A percentile compares a stretch with the other conserved stretches of the same genome.
Evolutionary conservation across 148 eudicot genomes (phyloP).

Genomic region (Beta vulgaris): DNA sequence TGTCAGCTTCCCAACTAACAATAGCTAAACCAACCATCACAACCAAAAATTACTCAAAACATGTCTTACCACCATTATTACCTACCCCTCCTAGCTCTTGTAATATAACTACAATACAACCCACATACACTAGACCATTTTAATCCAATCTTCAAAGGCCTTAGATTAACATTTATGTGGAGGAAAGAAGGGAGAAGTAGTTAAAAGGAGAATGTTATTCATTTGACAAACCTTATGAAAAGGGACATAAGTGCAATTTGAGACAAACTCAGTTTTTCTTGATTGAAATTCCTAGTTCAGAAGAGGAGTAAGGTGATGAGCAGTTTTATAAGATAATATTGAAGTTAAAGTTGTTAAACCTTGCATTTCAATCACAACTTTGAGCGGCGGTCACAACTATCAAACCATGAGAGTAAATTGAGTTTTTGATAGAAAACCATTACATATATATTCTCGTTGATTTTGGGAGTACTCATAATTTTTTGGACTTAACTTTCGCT

Average conservation of each 20-base stretch:
- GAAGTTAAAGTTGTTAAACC: neutral
- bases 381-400: neutral
- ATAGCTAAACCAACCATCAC: no score
- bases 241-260: neutral
- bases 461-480: slow-evolving; percentile 5
- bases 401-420: neutral
- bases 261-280: neutral
- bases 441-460: neutral
- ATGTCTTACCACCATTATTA: neutral
- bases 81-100: neutral
- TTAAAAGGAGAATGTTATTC: neutral
- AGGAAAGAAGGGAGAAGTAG: neutral
- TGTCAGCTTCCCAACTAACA: no score
- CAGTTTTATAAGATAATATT: no score
- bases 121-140: neutral
- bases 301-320: neutral
- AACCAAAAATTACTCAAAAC: neutral
- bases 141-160: no score
- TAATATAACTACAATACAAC: neutral
- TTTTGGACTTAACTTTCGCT: neutral
- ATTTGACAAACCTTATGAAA: slow-evolving; percentile 6
- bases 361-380: neutral
- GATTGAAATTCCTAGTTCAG: neutral
- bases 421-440: neutral
- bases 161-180: no score